phyloP scores from a whole-genome alignment of 768 basidiomycete genomes.

The Strobilomyces dryophilus region DNA sequence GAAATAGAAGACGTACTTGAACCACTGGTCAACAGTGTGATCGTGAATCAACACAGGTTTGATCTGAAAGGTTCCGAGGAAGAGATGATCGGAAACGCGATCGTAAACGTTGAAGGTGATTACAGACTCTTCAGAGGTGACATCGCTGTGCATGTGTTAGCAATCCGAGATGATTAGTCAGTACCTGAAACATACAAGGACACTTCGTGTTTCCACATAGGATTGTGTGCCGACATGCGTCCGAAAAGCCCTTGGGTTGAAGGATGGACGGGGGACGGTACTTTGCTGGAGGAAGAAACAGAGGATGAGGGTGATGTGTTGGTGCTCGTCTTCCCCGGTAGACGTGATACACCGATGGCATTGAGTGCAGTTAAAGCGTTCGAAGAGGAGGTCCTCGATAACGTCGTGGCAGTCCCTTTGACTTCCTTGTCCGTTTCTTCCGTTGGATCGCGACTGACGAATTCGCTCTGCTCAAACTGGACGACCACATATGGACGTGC shows the following conservation, averaged over 20 bases:
- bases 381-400: constrained; percentile 55
- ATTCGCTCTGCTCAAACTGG: constrained; percentile 99
- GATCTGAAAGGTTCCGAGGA: constrained; percentile 88
- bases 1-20: constrained; percentile 61
- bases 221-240: constrained; percentile 74
- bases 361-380: constrained; percentile 64
- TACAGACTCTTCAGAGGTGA: constrained; percentile 80
- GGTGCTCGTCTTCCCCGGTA: constrained; percentile 39
- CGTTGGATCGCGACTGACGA: constrained; percentile 87
- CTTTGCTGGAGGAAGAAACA: constrained; percentile 36
- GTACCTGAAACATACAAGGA: constrained; percentile 70
- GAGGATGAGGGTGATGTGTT: constrained; percentile 43
- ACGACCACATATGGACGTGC: constrained; percentile 92
- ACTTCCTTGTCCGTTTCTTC: constrained; percentile 85
- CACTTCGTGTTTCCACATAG: constrained; percentile 99
- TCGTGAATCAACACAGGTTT: constrained; percentile 90
- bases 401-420: constrained; percentile 65
- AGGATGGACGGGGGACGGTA: constrained; percentile 26
- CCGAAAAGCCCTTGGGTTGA: constrained; percentile 51
- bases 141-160: constrained; percentile 61
- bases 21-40: constrained; percentile 95
- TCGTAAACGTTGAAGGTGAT: constrained; percentile 93
- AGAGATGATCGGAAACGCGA: constrained; percentile 76
- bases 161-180: constrained; percentile 13
- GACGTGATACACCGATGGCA: constrained; percentile 51